Evolutionary conservation across 2,329 filamentous ascomycete genomes (phyloP), one percentile per base, ranked within the genome.

Genomic region (Mollisia scopiformis): DNA sequence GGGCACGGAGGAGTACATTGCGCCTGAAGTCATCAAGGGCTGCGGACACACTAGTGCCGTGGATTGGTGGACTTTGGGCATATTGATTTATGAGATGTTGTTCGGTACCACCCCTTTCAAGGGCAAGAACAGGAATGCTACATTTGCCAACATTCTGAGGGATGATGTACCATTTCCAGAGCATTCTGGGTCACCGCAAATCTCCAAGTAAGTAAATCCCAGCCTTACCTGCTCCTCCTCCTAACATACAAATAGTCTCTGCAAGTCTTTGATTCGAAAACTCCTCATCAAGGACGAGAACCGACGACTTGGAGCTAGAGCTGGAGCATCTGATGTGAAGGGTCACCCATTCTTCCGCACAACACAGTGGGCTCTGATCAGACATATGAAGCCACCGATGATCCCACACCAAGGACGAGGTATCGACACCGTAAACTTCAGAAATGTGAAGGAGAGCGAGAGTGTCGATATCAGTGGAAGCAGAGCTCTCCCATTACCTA

Each of bases 81-180:
- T 99, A 68, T 79, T 99, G 72, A 93, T 99, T 59, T 99, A 98
- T 75, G 95, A 99, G 77, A 99, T 99, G 95, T 83, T 99, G 35
- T 99, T 94, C 78, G 95, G 95, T 58, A 99, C 94, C 0, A 99
- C 95, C 0, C 95, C 95, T 1, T 99, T 99, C 84, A 99, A 99
- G 81, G 95, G 95, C 69, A 98, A 99, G 85, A 99, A 97, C 77
- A 87, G 95, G 39, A 99, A 98, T 71, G 93, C 93, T 14, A 99
- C 95, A 0, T 99, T 99, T 79, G 94, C 93, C 63, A 99, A 98
- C 74, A 99, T 99, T 68, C 77, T 99, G 65, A 84, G 93, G 56
- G 95, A 99, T 75, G 95, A 99, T 67, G 95, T 97, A 63, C 91
- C 92, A 6, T 99, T 99, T 78, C 93, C 95, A 0, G 95, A 99